These are phyloP conservation scores for Butyriboletus loyo DNA, from an alignment of 768 basidiomycete genomes.

Conservation along the genomic window DNA sequence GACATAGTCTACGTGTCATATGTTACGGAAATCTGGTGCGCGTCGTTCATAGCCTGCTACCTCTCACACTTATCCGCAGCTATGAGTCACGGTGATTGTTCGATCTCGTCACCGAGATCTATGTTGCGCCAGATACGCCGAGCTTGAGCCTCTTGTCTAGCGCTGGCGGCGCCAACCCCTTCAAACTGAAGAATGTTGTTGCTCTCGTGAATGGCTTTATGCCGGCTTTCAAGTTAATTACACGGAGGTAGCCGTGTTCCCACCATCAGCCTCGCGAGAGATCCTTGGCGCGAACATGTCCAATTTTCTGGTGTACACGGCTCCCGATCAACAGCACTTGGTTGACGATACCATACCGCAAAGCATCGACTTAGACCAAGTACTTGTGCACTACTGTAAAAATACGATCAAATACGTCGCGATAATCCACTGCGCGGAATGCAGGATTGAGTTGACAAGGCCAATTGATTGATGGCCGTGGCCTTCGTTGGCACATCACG, in stretches of 20 bases:
- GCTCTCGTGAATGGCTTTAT: too few relatives aligned
- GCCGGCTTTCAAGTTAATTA: neutral
- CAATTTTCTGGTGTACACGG: neutral
- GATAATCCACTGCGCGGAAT: neutral
- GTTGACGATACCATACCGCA: neutral
- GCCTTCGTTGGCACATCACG: slow-evolving; percentile 9
- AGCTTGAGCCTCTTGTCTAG: neutral
- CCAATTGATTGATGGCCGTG: neutral
- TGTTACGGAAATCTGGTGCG: slow-evolving; percentile 3
- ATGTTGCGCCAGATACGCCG: neutral
- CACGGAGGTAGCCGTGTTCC: neutral
- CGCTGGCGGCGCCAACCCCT: too few relatives aligned
- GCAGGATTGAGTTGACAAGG: neutral
- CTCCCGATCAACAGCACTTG: neutral
- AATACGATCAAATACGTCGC: neutral
- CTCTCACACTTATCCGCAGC: neutral
- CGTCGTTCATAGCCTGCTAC: neutral
- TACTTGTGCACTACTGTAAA: neutral
- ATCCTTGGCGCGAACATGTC: neutral
- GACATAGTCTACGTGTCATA: slow-evolving; percentile 17
- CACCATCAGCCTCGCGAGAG: too few relatives aligned
- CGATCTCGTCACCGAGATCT: neutral
- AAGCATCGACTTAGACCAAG: neutral
- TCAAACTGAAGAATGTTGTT: neutral
- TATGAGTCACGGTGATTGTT: neutral